A percentile compares a stretch with the other conserved stretches of the same genome.
Evolutionary conservation across 129 eudicot species (phyloP).

Genomic region (Chrysanthemum seticuspe): DNA sequence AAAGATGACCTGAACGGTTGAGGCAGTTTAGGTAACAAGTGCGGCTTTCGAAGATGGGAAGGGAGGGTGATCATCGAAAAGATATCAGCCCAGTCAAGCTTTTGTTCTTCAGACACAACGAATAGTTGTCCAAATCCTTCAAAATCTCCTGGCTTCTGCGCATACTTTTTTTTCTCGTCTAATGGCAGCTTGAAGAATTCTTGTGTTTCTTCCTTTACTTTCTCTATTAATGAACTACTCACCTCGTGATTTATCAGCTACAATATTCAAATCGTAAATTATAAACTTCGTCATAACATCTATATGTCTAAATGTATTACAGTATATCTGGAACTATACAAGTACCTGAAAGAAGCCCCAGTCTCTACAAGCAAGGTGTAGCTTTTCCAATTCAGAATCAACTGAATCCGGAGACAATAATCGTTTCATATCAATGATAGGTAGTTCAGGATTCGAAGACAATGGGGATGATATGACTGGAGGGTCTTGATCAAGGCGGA

Average conservation of each 20-base stretch:
- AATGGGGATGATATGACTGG: neutral
- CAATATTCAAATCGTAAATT: neutral
- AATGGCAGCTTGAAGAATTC: slow-evolving; percentile 10
- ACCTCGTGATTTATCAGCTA: no score
- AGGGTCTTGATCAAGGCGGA: slow-evolving; percentile 12
- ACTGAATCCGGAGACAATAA: slow-evolving; percentile 3
- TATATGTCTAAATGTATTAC: neutral
- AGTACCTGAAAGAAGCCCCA: neutral
- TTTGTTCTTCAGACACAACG: slow-evolving; percentile 12
- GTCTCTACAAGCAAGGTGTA: no score
- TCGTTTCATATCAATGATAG: slow-evolving; percentile 14
- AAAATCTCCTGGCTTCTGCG: slow-evolving; percentile 10
- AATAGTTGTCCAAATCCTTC: slow-evolving; percentile 13
- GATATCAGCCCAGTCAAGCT: slow-evolving; percentile 17
- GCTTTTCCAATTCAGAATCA: neutral
- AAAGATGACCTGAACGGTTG: slow-evolving; percentile 1
- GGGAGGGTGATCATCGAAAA: slow-evolving; percentile 7
- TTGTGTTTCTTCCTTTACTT: slow-evolving; percentile 2
- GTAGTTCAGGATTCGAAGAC: neutral
- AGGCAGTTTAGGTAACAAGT: slow-evolving; percentile 1
- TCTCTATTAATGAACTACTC: no score
- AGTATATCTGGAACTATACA: neutral
- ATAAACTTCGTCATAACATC: neutral
- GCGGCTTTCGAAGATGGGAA: neutral
- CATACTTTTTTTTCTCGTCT: slow-evolving; percentile 11